A percentile compares a stretch with the other conserved stretches of the same genome.
Conservation (phyloP, 345 rosid genomes). For the Syzygium aqueum region DNA sequence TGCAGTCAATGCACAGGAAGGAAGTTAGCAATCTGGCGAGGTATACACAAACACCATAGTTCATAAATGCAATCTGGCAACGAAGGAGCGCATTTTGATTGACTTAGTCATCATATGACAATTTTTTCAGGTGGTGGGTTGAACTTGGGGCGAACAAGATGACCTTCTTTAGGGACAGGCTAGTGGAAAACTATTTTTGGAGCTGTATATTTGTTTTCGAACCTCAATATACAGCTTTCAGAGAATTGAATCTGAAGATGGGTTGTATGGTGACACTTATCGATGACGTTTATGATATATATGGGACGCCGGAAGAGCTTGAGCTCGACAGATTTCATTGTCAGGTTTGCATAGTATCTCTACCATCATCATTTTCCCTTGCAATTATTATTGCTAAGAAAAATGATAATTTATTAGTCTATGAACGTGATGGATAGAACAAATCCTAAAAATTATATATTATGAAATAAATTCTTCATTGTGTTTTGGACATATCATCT, state of each 20-base stretch:
- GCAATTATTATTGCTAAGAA: background rate
- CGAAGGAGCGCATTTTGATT: background rate
- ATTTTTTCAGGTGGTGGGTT: slow-evolving; percentile 6
- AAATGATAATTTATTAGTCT: background rate
- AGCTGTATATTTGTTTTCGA: background rate
- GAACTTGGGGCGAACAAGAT: slow-evolving; percentile 1
- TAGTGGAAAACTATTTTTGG: slow-evolving; percentile 5
- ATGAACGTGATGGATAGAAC: background rate
- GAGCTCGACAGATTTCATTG: slow-evolving; percentile 6
- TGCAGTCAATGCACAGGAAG: background rate
- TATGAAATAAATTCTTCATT: background rate
- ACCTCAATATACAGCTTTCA: background rate
- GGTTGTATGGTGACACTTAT: background rate
- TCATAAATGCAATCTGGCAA: background rate
- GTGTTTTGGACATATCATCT: background rate
- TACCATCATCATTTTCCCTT: background rate
- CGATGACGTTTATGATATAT: slow-evolving; percentile 6
- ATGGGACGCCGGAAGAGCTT: slow-evolving; percentile 4
- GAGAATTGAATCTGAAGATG: background rate
- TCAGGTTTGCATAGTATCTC: background rate
- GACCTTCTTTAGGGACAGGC: slow-evolving; percentile 5
- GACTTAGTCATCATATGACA: background rate
- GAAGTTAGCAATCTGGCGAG: slow-evolving; percentile 6
- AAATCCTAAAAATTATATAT: background rate
- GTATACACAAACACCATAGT: background rate